Evolutionary conservation across 2,329 filamentous ascomycete genomes (phyloP).

Genomic region (Pseudofabraea citricarpa): DNA sequence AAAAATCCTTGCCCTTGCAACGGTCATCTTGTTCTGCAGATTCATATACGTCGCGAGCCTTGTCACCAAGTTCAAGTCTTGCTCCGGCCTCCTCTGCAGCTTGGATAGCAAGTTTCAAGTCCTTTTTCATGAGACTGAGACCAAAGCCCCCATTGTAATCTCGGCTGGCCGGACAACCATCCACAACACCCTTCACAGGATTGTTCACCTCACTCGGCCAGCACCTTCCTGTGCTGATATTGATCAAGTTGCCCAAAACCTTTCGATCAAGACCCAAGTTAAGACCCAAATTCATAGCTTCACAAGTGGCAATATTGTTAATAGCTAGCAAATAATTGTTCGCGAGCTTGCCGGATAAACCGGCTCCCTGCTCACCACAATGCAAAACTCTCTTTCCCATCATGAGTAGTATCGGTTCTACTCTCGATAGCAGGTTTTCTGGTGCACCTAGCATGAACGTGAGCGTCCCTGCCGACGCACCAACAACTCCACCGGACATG

Average conservation of each 20-base stretch:
- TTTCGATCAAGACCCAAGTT: constrained; percentile 49
- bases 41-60: constrained; percentile 64
- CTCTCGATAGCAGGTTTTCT: constrained; percentile 52
- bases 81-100: constrained; percentile 66
- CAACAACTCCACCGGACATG: constrained; percentile 95
- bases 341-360: constrained; percentile 86
- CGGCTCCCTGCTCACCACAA: constrained; percentile 78
- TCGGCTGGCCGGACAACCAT: constrained; percentile 66
- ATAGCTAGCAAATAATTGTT: constrained; percentile 97
- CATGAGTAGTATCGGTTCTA: constrained; percentile 64
- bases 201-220: constrained; percentile 98
- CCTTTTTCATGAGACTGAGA: constrained; percentile 75
- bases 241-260: constrained; percentile 79
- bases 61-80: constrained; percentile 57
- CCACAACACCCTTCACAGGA: constrained; percentile 80
- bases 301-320: constrained; percentile 68
- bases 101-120: constrained; percentile 67
- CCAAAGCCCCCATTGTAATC: constrained; percentile 78
- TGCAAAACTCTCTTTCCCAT: constrained; percentile 89
- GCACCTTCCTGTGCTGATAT: constrained; percentile 87
- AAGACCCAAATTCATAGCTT: constrained; percentile 55
- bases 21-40: constrained; percentile 54
- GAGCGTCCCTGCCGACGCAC: constrained; percentile 78
- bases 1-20: constrained; percentile 72
- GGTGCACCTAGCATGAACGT: constrained; percentile 92